Evolutionary conservation across 2,329 filamentous ascomycete species (phyloP).

Genomic region (Fusarium tjaetaba): DNA sequence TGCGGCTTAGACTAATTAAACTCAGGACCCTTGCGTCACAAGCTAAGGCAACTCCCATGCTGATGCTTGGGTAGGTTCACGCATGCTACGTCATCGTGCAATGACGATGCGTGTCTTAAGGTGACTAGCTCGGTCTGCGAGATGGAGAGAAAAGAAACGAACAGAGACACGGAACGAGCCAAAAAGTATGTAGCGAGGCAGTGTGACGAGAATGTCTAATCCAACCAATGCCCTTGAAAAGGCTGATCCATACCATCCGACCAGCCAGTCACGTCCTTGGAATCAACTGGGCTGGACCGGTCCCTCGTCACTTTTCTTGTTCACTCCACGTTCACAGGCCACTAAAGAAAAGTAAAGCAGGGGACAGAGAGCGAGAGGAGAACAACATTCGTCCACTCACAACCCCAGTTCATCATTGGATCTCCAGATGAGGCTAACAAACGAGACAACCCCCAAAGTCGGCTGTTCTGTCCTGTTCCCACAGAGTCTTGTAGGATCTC

Average conservation of each 20-base stretch:
- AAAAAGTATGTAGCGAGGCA: conserved; percentile 11
- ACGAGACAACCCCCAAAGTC: conserved; percentile 17
- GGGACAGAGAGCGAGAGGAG: neutral
- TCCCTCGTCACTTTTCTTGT: neutral
- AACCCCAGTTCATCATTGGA: conserved; percentile 13
- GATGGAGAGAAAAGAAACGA: neutral
- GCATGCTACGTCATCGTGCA: conserved; percentile 27
- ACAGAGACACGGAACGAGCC: neutral
- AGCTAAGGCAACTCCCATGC: conserved; percentile 14
- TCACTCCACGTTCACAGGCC: conserved; percentile 20
- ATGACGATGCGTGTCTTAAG: conserved; percentile 20
- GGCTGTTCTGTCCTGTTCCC: neutral
- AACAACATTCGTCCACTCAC: conserved; percentile 5
- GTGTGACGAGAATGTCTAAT: neutral
- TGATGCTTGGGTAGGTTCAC: neutral
- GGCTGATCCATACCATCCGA: conserved; percentile 19
- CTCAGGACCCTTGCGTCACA: conserved; percentile 19
- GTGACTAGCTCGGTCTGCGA: neutral
- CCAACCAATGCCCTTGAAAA: conserved; percentile 10
- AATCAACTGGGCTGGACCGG: neutral
- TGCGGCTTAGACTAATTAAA: conserved; percentile 21
- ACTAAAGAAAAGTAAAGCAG: conserved; percentile 3
- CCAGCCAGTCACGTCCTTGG: neutral
- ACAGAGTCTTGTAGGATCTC: conserved; percentile 6
- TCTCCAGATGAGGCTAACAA: conserved; percentile 19